Conservation (phyloP, 2,329 filamentous ascomycete genomes). For the Herpotrichia juniperi region DNA sequence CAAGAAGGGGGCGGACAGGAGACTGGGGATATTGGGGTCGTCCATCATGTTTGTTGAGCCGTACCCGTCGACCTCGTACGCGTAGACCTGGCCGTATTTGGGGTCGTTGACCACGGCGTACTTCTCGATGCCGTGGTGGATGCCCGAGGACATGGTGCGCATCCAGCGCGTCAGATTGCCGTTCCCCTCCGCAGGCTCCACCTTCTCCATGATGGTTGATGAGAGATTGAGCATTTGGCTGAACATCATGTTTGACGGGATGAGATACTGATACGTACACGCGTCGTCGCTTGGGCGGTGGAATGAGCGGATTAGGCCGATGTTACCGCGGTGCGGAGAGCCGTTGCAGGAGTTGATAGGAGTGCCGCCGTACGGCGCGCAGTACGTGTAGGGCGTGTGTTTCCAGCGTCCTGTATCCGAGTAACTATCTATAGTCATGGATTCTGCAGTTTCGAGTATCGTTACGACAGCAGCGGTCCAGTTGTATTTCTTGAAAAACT, state of each 20-base stretch:
- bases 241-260: constrained; percentile 73
- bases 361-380: constrained; percentile 51
- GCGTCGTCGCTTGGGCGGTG: constrained; percentile 58
- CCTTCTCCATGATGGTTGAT: constrained; percentile 56
- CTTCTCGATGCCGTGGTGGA: constrained; percentile 51
- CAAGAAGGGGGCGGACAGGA: constrained; percentile 69
- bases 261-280: constrained; percentile 57
- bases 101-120: constrained; percentile 46
- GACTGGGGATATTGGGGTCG: constrained; percentile 72
- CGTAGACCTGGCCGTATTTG: constrained; percentile 49
- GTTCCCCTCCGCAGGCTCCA: constrained; percentile 43
- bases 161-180: constrained; percentile 62
- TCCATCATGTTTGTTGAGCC: constrained; percentile 67
- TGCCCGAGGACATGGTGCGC: constrained; percentile 57
- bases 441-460: constrained; percentile 50
- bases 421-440: constrained; percentile 56
- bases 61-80: constrained; percentile 57
- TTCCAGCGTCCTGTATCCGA: constrained; percentile 50
- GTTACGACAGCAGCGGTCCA: constrained; percentile 54
- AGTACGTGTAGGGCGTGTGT: constrained; percentile 54
- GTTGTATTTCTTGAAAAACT: constrained; percentile 53
- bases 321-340: constrained; percentile 53
- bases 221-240: constrained; percentile 64
- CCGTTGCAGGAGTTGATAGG: constrained; percentile 61
- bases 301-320: constrained; percentile 56